A percentile compares a stretch with the other conserved stretches of the same genome.
Conservation (phyloP, 768 basidiomycete species). For the Boletus reticuloceps region DNA sequence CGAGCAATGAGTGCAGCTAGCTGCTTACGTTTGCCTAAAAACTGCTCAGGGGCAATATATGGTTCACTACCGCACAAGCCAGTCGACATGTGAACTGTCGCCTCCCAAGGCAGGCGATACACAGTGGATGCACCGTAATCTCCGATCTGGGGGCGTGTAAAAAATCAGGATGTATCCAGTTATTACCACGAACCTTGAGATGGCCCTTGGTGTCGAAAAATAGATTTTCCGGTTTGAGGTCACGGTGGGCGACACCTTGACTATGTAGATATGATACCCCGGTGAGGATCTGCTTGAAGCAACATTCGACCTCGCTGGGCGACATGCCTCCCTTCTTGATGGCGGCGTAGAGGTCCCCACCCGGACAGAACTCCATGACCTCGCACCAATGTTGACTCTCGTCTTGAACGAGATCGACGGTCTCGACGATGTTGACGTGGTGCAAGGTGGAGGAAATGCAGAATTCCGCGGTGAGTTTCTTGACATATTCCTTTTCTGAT, state of each 20-base stretch:
- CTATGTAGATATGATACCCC: conserved; percentile 91
- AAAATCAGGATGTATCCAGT: not conserved
- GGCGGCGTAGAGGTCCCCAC: conserved; percentile 96
- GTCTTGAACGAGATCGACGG: conserved; percentile 98
- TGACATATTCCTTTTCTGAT: conserved; percentile 98
- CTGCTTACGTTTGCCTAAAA: conserved; percentile 90
- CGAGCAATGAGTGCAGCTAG: conserved; percentile 27
- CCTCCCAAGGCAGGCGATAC: conserved; percentile 97
- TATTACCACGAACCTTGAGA: conserved; percentile 68
- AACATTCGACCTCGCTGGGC: conserved; percentile 91
- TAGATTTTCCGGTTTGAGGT: conserved; percentile 97
- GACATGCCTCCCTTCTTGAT: conserved; percentile 98
- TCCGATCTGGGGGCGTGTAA: conserved; percentile 64
- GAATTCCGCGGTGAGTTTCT: conserved; percentile 99
- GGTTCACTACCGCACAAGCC: conserved; percentile 97
- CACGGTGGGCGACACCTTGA: conserved; percentile 96
- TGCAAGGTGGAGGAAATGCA: conserved; percentile 96
- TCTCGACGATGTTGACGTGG: conserved; percentile 95
- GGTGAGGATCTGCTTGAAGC: conserved; percentile 92
- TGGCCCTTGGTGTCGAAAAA: conserved; percentile 92
- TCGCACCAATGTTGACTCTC: conserved; percentile 97
- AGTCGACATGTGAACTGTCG: conserved; percentile 94
- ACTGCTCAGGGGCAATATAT: conserved; percentile 98
- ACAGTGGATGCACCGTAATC: conserved; percentile 99
- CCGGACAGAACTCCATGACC: conserved; percentile 99